Evolutionary conservation across 208 protist genomes (phyloP).

Genomic region (Balamuthia mandrillaris): DNA sequence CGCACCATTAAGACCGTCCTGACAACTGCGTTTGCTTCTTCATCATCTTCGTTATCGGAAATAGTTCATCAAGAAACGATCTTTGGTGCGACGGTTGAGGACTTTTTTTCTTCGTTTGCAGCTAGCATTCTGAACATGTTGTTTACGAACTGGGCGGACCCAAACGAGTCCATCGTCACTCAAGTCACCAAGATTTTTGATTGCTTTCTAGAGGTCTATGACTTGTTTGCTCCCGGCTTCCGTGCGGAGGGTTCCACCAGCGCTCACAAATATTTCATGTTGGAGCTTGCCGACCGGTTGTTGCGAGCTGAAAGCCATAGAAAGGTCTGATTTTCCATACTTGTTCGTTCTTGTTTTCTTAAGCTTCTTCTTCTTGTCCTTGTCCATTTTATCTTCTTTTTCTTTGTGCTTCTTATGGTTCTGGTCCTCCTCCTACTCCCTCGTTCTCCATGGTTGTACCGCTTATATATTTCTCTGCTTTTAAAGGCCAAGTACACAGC

Average conservation of each 20-base stretch:
- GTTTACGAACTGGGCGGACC: background rate
- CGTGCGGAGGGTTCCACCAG: background rate
- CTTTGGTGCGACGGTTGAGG: background rate
- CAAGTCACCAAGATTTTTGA: slow-evolving; percentile 32
- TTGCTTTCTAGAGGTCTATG: slow-evolving; percentile 4
- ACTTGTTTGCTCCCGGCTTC: background rate
- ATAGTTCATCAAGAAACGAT: background rate
- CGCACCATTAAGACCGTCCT: slow-evolving; percentile 10
- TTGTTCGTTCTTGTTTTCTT: background rate
- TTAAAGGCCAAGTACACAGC: slow-evolving; percentile 7
- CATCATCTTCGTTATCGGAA: too few relatives aligned
- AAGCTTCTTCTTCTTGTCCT: background rate
- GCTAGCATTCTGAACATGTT: background rate
- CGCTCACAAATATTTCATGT: slow-evolving; percentile 4
- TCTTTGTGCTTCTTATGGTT: too few relatives aligned
- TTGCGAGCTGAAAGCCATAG: background rate
- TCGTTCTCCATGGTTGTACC: too few relatives aligned
- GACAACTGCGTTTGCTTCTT: background rate
- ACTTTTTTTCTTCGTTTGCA: background rate
- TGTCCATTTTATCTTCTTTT: too few relatives aligned
- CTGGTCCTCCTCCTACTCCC: too few relatives aligned
- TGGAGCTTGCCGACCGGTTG: background rate
- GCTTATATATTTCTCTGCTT: too few relatives aligned
- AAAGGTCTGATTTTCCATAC: background rate
- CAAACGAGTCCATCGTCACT: slow-evolving; percentile 7